Base-by-base conservation (phyloP, 2,329 filamentous ascomycete genomes). In the Penicillium capsulatum region DNA sequence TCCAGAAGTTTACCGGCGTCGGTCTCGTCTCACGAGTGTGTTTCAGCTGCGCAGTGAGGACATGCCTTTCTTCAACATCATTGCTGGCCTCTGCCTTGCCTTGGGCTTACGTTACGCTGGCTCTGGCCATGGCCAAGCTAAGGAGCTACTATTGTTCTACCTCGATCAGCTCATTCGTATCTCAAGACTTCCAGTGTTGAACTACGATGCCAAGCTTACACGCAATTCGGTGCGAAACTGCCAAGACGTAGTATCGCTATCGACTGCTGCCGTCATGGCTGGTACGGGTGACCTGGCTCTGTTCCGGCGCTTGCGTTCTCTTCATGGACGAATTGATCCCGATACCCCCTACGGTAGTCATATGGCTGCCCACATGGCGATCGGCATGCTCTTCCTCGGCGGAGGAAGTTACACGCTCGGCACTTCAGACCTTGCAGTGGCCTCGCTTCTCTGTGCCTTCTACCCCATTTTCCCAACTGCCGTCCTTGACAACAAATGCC, bases 261-360 rank as follows among this genome's bases (percentile, higher is more conserved):
- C 89, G 4, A 80, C 81, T 15, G 83, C 92, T 0, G 87, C 85
- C 2, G 87, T 97, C 36, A 97, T 97, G 91, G 89, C 94, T 4
- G 92, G 92, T 17, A 95, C 89, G 0, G 92, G 94, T 27, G 94
- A 98, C 58, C 71, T 98, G 14, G 69, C 79, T 2, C 82, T 95
- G 1, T 84, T 97, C 54, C 83, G 92, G 15, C 83, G 91, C 10
- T 74, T 98, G 20, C 84, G 92, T 11, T 81, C 86, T 11, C 77
- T 98, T 27, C 94, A 98, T 61, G 91, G 90, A 15, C 82, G 90
- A 11, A 81, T 90, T 37, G 86, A 95, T 42, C 70, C 77, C 1
- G 86, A 92, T 26, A 91, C 84, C 0, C 84, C 90, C 0, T 98
- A 96, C 58, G 92, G 92, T 31, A 95, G 88, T 38, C 91, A 98